These are phyloP conservation scores for Tricholoma terreum DNA, from an alignment of 768 basidiomycete species.

Conservation along the genomic window DNA sequence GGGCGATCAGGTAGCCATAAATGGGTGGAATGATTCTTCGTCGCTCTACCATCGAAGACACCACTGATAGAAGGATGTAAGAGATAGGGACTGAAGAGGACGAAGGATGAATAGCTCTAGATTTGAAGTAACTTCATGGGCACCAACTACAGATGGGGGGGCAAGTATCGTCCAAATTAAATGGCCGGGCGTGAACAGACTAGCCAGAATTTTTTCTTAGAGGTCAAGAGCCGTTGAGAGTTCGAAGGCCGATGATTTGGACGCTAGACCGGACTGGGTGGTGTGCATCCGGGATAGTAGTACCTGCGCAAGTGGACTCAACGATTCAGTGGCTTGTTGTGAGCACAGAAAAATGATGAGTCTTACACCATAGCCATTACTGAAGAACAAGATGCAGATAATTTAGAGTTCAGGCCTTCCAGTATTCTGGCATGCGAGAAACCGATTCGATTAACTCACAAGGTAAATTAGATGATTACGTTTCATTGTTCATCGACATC, in stretches of 20 bases:
- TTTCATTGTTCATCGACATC: conserved; percentile 34
- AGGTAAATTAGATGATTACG: background rate
- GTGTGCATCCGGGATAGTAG: conserved; percentile 55
- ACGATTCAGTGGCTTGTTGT: conserved; percentile 47
- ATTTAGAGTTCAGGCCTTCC: background rate
- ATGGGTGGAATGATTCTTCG: no score
- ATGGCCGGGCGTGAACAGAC: no score
- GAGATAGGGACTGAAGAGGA: no score
- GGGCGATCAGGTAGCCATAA: no score
- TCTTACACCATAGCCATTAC: conserved; percentile 26
- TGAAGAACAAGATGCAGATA: conserved; percentile 1
- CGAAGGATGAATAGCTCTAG: no score
- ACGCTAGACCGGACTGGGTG: conserved; percentile 36
- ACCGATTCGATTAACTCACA: background rate
- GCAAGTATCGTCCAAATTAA: no score
- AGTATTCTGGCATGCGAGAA: background rate
- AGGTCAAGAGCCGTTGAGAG: no score
- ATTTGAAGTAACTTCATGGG: no score
- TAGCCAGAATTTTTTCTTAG: no score
- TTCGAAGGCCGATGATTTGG: conserved; percentile 11
- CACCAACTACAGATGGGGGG: no score
- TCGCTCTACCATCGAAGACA: no score
- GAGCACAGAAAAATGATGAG: conserved; percentile 58
- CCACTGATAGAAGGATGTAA: no score
- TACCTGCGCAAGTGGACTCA: conserved; percentile 32